phyloP scores from a whole-genome alignment of 305 asterid genomes.

The Rubia balearica region DNA sequence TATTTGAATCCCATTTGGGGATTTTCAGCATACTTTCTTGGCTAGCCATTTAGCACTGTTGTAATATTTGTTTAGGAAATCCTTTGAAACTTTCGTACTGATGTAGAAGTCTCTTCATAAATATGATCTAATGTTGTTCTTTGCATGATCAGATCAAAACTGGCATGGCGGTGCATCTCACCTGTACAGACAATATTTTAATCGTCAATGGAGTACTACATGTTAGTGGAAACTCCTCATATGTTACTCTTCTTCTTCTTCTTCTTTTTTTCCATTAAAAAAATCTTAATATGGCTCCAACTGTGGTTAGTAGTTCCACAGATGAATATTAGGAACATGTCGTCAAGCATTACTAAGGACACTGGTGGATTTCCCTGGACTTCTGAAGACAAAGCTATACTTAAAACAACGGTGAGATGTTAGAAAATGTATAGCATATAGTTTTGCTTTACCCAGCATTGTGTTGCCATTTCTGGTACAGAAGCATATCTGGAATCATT shows the following conservation, averaged over 20 bases:
- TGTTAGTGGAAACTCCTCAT: slow-evolving; percentile 12
- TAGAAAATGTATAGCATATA: background rate
- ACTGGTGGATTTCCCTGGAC: slow-evolving; percentile 30
- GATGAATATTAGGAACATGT: slow-evolving; percentile 18
- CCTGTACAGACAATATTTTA: slow-evolving; percentile 1
- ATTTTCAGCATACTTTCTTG: background rate
- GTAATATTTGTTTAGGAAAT: background rate
- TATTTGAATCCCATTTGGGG: background rate
- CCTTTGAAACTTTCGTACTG: background rate
- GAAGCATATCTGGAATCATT: background rate
- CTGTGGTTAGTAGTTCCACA: slow-evolving; percentile 21
- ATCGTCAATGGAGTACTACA: slow-evolving; percentile 15
- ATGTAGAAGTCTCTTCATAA: background rate
- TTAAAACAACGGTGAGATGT: slow-evolving; percentile 26
- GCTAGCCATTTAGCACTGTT: background rate
- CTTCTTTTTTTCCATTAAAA: background rate
- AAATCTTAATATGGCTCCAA: slow-evolving; percentile 7
- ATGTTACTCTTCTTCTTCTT: background rate
- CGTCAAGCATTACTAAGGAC: slow-evolving; percentile 21
- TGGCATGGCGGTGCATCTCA: slow-evolving; percentile 25
- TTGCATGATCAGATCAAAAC: slow-evolving; percentile 20
- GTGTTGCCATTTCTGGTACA: background rate
- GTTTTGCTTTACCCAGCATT: background rate
- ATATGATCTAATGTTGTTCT: background rate
- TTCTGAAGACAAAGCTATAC: slow-evolving; percentile 17